Percentiles rank a stretch among this genome's conserved stretches.
phyloP scores from a whole-genome alignment of 495 filamentous ascomycete species.

The Endocarpon pusillum region DNA sequence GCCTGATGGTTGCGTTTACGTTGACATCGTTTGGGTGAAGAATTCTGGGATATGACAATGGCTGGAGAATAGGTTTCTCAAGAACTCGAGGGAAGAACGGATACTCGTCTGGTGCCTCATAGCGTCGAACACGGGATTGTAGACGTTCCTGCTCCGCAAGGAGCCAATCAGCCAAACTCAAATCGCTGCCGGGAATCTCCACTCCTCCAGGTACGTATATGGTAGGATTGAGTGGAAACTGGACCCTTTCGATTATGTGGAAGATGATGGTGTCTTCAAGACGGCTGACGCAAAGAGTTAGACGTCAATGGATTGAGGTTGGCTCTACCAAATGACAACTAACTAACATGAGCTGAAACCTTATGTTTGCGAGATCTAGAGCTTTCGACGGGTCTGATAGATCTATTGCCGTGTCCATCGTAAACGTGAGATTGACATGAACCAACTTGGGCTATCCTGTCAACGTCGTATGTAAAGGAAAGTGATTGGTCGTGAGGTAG shows the following conservation, averaged over 20 bases:
- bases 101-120: constrained; percentile 91
- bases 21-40: constrained; percentile 87
- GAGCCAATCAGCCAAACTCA: constrained; percentile 89
- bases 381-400: constrained; percentile 68
- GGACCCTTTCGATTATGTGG: constrained; percentile 92
- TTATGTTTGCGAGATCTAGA: constrained; percentile 79
- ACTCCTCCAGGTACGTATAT: constrained; percentile 77
- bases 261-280: constrained; percentile 98
- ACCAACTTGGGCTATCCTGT: too few species aligned
- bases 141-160: constrained; percentile 75
- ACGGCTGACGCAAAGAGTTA: constrained; percentile 37
- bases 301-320: neutral
- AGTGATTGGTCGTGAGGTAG: too few species aligned
- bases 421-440: too few species aligned
- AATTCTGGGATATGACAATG: constrained; percentile 79
- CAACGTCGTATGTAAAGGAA: too few species aligned
- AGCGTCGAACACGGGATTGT: constrained; percentile 89
- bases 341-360: constrained; percentile 83
- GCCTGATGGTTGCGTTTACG: constrained; percentile 75
- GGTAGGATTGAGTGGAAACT: constrained; percentile 83
- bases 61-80: constrained; percentile 63
- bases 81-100: constrained; percentile 85
- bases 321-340: neutral
- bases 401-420: constrained; percentile 91
- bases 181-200: constrained; percentile 47